Conservation (phyloP, 345 rosid genomes). For the Barbarea vulgaris region DNA sequence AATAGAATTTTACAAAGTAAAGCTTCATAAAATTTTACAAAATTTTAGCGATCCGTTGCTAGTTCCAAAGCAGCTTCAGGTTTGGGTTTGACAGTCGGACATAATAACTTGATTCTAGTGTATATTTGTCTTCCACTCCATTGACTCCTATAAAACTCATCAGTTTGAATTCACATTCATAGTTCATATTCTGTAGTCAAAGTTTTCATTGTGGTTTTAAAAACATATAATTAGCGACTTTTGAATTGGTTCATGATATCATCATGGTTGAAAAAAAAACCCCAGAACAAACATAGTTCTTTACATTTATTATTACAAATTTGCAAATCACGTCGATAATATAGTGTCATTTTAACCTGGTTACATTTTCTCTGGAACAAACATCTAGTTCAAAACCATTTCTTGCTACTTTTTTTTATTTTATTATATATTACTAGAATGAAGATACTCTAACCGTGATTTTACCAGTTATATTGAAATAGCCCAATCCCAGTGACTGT, state of each 20-base stretch:
- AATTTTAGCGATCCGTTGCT: no score
- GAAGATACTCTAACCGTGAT: conserved; percentile 29
- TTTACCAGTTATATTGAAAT: background rate
- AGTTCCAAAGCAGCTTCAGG: no score
- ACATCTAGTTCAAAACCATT: conserved; percentile 28
- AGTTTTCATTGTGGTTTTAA: background rate
- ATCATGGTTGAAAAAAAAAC: background rate
- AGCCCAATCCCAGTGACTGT: conserved; percentile 23
- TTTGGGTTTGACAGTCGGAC: no score
- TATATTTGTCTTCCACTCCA: background rate
- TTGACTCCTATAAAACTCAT: background rate
- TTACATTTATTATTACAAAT: conserved; percentile 29
- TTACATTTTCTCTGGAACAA: conserved; percentile 32
- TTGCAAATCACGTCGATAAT: conserved; percentile 6
- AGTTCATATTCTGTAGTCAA: background rate
- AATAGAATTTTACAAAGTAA: no score
- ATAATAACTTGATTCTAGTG: background rate
- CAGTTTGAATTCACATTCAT: background rate
- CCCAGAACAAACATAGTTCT: conserved; percentile 28
- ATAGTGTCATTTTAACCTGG: conserved; percentile 12
- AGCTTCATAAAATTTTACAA: no score
- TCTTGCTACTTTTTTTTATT: conserved; percentile 8
- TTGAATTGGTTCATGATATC: background rate
- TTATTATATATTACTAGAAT: conserved; percentile 8
- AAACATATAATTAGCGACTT: background rate